Percentiles rank a stretch among this genome's conserved stretches.
Evolutionary conservation across 2,329 filamentous ascomycete genomes (phyloP).

Genomic region (Fusarium papillatum): DNA sequence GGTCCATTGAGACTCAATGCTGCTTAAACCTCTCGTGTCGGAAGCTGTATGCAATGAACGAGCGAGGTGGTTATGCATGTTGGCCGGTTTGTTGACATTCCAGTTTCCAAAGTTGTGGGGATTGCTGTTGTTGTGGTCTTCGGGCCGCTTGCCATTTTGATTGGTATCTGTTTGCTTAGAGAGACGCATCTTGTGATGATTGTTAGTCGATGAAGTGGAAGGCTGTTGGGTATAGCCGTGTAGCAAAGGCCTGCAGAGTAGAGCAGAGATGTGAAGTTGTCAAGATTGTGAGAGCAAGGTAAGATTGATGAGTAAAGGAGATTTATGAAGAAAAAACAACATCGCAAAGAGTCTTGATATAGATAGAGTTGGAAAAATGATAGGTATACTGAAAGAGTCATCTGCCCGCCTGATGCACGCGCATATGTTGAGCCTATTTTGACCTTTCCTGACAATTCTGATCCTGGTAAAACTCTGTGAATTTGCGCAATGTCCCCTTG

Average conservation of each 20-base stretch:
- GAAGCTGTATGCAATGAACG: neutral
- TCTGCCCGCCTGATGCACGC: neutral
- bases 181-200: neutral
- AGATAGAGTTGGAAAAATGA: neutral
- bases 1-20: neutral
- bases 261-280: neutral
- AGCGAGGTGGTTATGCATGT: neutral
- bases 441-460: neutral
- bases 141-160: neutral
- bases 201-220: neutral
- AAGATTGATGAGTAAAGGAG: neutral
- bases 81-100: neutral
- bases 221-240: neutral
- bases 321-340: neutral
- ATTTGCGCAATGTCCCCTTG: neutral
- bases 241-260: neutral
- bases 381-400: neutral
- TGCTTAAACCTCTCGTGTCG: too few relatives aligned
- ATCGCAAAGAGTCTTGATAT: neutral
- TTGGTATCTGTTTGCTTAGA: neutral
- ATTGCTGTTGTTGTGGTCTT: neutral
- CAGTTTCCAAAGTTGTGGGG: neutral
- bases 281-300: neutral
- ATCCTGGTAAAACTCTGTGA: neutral
- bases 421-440: neutral